These are phyloP conservation scores for Salix arbutifolia DNA, from an alignment of 345 rosid genomes.

Conservation along the genomic window DNA sequence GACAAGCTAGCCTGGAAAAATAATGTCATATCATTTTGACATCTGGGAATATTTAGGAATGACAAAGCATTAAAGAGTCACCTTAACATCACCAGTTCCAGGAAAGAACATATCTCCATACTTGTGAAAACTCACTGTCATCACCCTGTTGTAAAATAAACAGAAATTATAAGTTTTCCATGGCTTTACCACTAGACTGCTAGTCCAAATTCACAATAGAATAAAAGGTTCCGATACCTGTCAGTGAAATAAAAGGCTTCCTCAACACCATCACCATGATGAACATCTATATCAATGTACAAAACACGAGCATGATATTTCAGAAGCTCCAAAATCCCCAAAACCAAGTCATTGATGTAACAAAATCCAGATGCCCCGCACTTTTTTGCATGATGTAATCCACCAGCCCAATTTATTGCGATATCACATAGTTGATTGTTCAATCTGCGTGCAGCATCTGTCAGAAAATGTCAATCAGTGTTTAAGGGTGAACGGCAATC, in stretches of 20 bases:
- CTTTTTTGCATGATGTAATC: constrained; percentile 96
- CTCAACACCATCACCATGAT: constrained; percentile 99
- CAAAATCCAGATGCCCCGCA: constrained; percentile 98
- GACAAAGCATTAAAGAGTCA: constrained; percentile 23
- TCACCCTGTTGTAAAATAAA: constrained; percentile 58
- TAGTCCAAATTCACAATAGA: constrained; percentile 1
- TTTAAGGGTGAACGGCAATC: constrained; percentile 1
- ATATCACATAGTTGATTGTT: constrained; percentile 91
- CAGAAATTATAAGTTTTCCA: background rate
- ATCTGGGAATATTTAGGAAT: background rate
- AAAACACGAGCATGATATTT: constrained; percentile 86
- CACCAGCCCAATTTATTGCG: constrained; percentile 99
- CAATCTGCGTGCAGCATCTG: constrained; percentile 90
- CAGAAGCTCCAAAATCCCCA: constrained; percentile 90
- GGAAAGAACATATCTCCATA: constrained; percentile 94
- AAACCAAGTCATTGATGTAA: constrained; percentile 91
- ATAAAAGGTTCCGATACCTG: constrained; percentile 44
- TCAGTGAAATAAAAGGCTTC: constrained; percentile 98
- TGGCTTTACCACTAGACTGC: background rate
- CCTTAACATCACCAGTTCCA: constrained; percentile 98
- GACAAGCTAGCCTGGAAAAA: background rate
- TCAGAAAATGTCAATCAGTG: constrained; percentile 8
- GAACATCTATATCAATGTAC: constrained; percentile 94
- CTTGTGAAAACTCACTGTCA: constrained; percentile 99
- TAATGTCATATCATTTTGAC: background rate